Evolutionary conservation across 2,329 filamentous ascomycete species (phyloP).

Genomic region (Fusarium tuaranense): DNA sequence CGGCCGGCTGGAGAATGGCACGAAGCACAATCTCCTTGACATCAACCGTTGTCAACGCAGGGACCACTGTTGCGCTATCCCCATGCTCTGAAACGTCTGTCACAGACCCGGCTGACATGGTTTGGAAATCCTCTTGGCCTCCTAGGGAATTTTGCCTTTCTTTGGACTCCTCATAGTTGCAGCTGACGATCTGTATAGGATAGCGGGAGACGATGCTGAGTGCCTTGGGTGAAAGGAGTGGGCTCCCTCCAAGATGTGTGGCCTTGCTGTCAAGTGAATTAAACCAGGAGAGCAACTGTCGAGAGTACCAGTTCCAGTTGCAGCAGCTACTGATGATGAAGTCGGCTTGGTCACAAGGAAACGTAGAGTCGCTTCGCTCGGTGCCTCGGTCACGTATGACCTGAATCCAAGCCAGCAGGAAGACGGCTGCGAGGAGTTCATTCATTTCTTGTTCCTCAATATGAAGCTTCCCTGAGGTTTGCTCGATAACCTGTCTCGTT

Average conservation of each 20-base stretch:
- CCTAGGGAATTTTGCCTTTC: not conserved
- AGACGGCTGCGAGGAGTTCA: constrained; percentile 13
- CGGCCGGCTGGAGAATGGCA: constrained; percentile 12
- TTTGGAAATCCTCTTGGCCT: not conserved
- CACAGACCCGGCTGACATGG: constrained; percentile 1
- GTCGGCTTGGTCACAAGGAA: constrained; percentile 8
- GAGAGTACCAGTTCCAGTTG: constrained; percentile 18
- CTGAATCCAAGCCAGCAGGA: constrained; percentile 14
- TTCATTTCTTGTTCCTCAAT: constrained; percentile 1
- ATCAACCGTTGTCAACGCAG: constrained; percentile 1
- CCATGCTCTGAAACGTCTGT: not conserved
- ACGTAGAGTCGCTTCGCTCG: not conserved
- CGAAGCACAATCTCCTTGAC: constrained; percentile 18
- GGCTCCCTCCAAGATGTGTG: constrained; percentile 8
- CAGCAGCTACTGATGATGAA: constrained; percentile 9
- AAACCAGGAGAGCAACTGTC: constrained; percentile 14
- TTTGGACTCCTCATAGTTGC: constrained; percentile 17
- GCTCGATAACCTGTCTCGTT: not conserved
- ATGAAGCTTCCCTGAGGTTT: not conserved
- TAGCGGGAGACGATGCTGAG: constrained; percentile 11
- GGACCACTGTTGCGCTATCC: not conserved
- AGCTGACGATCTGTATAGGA: constrained; percentile 15
- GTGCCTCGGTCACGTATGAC: constrained; percentile 9
- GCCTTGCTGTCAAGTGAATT: constrained; percentile 23
- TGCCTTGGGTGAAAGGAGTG: constrained; percentile 10